Conservation (phyloP, 2,329 filamentous ascomycete species). For the Ceratocystis cacaofunesta region DNA sequence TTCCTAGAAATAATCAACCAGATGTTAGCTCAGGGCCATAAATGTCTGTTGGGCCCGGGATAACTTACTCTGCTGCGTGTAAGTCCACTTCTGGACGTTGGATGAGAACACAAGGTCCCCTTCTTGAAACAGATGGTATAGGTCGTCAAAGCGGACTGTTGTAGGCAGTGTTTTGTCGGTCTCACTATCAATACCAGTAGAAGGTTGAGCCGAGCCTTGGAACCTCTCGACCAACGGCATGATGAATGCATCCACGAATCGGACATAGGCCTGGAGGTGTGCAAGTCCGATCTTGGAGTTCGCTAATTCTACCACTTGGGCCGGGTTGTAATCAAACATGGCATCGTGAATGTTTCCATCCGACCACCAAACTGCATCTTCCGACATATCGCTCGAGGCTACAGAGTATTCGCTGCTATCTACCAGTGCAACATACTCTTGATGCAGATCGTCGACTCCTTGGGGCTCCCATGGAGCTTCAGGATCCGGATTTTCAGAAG, state of each 20-base stretch:
- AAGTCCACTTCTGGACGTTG: not conserved
- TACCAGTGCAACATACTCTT: not conserved
- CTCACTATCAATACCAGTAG: not conserved
- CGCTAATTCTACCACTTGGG: not conserved
- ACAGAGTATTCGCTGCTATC: not conserved
- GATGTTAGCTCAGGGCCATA: not conserved
- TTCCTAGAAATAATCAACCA: not conserved
- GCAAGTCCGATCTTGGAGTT: not conserved
- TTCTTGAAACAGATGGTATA: not conserved
- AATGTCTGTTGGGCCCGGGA: not conserved
- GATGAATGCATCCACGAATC: not conserved
- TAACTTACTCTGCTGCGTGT: not conserved
- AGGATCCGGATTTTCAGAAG: not conserved
- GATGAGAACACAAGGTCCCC: not conserved
- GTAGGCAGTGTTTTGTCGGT: not conserved
- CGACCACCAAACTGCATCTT: not conserved
- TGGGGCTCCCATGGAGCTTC: not conserved
- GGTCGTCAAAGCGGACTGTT: not conserved
- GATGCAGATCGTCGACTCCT: not conserved
- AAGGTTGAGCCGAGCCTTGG: not conserved
- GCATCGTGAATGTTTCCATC: not conserved
- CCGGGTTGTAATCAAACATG: not conserved
- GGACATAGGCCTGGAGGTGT: not conserved
- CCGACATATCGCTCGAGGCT: not conserved
- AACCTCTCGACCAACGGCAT: not conserved